Percentiles rank a stretch among this genome's conserved stretches.
phyloP scores from a whole-genome alignment of 345 rosid species.

The Psidium guajava region DNA sequence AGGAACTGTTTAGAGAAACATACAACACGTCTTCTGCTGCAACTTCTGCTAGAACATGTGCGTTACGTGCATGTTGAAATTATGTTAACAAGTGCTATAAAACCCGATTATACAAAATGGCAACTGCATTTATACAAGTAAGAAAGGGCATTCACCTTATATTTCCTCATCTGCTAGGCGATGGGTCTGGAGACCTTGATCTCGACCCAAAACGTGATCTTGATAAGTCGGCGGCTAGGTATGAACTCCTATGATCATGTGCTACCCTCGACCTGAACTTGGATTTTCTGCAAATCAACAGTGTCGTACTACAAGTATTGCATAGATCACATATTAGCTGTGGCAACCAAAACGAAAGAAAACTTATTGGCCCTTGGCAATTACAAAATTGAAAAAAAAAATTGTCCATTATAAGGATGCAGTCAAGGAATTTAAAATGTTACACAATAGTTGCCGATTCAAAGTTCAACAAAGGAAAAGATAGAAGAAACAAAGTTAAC shows the following conservation, averaged over 20 bases:
- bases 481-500: background rate
- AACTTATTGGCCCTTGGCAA: background rate
- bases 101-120: background rate
- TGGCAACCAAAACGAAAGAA: background rate
- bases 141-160: background rate
- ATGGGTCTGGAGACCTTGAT: background rate
- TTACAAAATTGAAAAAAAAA: background rate
- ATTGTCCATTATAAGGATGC: background rate
- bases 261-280: background rate
- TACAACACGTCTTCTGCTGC: background rate
- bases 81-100: background rate
- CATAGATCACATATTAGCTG: background rate
- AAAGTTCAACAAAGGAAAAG: background rate
- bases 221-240: background rate
- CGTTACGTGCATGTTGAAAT: background rate
- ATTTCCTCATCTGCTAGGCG: background rate
- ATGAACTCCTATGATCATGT: background rate
- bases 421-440: background rate
- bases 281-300: background rate
- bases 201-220: slow-evolving; percentile 5
- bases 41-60: background rate
- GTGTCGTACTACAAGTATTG: background rate
- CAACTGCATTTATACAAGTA: background rate
- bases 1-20: background rate
- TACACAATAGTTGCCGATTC: background rate